Base-by-base conservation (phyloP, 2,329 filamentous ascomycete genomes). In the Colletotrichum chrysophilum region DNA sequence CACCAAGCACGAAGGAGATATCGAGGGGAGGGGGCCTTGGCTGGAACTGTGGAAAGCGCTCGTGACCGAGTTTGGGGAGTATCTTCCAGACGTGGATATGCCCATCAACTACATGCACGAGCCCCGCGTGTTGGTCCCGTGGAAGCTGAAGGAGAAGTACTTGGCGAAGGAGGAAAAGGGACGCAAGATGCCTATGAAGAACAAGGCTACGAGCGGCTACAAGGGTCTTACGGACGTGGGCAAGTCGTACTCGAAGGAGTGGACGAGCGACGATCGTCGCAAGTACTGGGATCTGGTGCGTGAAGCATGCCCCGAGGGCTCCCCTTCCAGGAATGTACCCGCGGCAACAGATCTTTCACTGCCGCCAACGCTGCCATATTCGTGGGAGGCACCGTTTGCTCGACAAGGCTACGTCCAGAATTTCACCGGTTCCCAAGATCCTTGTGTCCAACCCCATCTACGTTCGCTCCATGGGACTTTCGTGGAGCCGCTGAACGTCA, bases 71-170 rank as follows among this genome's bases (percentile, higher is more conserved):
- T 90, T 92, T 43, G 87, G 89, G 30, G 80, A 86, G 16, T 84
- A 88, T 66, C 81, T 94, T 26, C 92, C 92, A 6, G 91, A 94
- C 76, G 89, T 94, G 81, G 91, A 93, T 80, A 92, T 93, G 85
- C 89, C 91, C 13, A 90, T 93, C 84, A 93, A 94, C 80, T 86
- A 88, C 68, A 87, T 92, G 83, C 92, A 93, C 80, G 91, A 94
- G 80, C 88, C 92, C 32, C 87, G 92, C 26, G 81, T 94, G n/a
- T 83, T 93, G 34, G 90, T 92, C 4, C 88, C 90, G 12, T 91
- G 88, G 83, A 88, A 93, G 70, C 85, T 89, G 16, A 88, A 93
- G 71, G 85, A 89, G 28, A 83, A 84, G 28, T 84, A 90, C 65
- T 85, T 93, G 12, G 83, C 82, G 9, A 84, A 85, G 62, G 91